Evolutionary conservation across 2,329 filamentous ascomycete species (phyloP), one percentile per base, ranked within the genome.

Genomic region (Exophiala aquamarina): DNA sequence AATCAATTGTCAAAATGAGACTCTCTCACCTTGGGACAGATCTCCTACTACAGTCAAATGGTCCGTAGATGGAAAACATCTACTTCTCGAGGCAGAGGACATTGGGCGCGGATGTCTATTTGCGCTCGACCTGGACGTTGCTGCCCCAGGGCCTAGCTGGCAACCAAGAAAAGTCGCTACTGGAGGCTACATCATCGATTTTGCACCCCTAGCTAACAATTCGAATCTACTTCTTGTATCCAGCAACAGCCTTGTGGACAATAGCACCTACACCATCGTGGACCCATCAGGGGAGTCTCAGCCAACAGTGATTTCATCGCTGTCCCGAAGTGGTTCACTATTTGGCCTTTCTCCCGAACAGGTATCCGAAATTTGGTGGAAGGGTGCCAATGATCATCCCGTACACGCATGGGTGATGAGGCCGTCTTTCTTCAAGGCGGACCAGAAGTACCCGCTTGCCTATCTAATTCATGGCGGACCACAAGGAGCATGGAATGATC

Each of bases 391-490:
- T 7, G 66, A 70, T 43, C 64, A 68, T 34, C 65, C 66, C 1
- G 62, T 74, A 17, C 70, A 74, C 49, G 67, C 70, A 3, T 74
- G 69, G 64, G 69, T 75, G 14, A 65, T 75, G 49, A 73, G 72
- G 41, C 73, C 73, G 4, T 73, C 71, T 3, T 62, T 66, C 43
- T 76, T 75, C 54, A 65, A 69, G 26, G 62, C 67, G 4, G 61
- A 64, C 3, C 57, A 75, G 55, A 76, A 70, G 52, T 80, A 80
- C 52, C 77, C 77, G 4, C 57, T 80, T 11, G 75, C 75, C 2
- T 79, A 76, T 56, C 60, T 80, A 50, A 70, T 77, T 8, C 77
- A 80, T 48, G 77, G 77, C 21, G 76, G 76, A 0, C 77, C 79
- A 0, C 71, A 72, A 44, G 61, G 63, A 3, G 67, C 75, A 2